phyloP scores from a whole-genome alignment of 179 eudicot species.

The Nepenthes alata region DNA sequence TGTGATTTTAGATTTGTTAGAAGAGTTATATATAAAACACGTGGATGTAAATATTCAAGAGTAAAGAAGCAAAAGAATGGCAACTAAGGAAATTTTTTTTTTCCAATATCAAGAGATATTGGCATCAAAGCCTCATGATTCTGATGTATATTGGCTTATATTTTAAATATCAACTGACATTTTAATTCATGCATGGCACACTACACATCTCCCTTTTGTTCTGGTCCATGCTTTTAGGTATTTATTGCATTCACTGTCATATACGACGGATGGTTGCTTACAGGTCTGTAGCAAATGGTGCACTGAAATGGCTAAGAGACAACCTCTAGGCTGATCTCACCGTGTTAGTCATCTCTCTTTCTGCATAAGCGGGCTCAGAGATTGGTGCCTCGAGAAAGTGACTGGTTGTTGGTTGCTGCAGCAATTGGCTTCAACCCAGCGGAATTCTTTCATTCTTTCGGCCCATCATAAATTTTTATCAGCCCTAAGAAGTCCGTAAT shows the following conservation, averaged over 20 bases:
- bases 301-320: conserved; percentile 68
- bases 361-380: conserved; percentile 1
- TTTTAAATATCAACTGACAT: too few species aligned
- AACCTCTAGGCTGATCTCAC: conserved; percentile 29
- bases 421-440: conserved; percentile 5
- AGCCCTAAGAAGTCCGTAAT: background rate
- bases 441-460: conserved; percentile 22
- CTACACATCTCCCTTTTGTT: background rate
- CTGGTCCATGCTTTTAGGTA: background rate
- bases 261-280: conserved; percentile 12
- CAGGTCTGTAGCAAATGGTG: conserved; percentile 83
- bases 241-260: background rate
- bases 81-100: too few species aligned
- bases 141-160: too few species aligned
- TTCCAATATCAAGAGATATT: too few species aligned
- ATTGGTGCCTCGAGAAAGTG: conserved; percentile 6
- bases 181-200: background rate
- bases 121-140: too few species aligned
- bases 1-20: too few species aligned
- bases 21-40: too few species aligned
- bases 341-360: background rate
- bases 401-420: conserved; percentile 1
- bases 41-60: too few species aligned
- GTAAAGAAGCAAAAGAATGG: too few species aligned
- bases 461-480: conserved; percentile 12